phyloP scores from a whole-genome alignment of 805 yeast species.

The Wickerhamomyces canadensis region DNA sequence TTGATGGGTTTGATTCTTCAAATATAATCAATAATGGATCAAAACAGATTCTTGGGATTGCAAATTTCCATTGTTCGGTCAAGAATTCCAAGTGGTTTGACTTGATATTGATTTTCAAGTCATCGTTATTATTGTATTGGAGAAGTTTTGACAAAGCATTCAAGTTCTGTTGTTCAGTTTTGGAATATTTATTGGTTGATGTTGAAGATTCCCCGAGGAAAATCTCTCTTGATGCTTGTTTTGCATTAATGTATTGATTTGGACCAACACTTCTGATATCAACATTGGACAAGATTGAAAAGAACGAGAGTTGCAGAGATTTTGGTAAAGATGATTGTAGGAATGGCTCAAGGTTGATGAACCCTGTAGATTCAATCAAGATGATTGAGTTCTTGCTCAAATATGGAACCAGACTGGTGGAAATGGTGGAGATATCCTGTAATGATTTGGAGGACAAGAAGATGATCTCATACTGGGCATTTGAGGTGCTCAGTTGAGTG shows the following conservation, averaged over 20 bases:
- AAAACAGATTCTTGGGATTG: conserved; percentile 71
- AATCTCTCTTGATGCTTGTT: conserved; percentile 25
- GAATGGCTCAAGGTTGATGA: conserved; percentile 67
- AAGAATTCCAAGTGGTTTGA: conserved; percentile 51
- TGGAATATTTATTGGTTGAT: conserved; percentile 34
- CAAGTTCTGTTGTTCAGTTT: conserved; percentile 28
- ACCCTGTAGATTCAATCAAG: conserved; percentile 66
- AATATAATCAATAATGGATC: conserved; percentile 71
- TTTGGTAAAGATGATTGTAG: conserved; percentile 53
- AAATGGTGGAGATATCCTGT: conserved; percentile 43
- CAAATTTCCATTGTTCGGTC: conserved; percentile 80
- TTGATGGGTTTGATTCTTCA: conserved; percentile 60
- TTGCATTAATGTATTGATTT: conserved; percentile 14
- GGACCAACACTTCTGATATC: conserved; percentile 16
- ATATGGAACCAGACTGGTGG: conserved; percentile 32
- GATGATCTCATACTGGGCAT: conserved; percentile 35
- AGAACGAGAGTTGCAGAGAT: conserved; percentile 14
- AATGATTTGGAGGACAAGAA: conserved; percentile 43
- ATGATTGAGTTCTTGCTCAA: conserved; percentile 43
- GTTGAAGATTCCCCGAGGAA: conserved; percentile 35
- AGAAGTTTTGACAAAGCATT: conserved; percentile 31
- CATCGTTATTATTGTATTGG: conserved; percentile 32
- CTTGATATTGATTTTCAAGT: conserved; percentile 36
- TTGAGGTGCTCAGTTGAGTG: conserved; percentile 10
- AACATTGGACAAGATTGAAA: conserved; percentile 17